Evolutionary conservation across 2,329 filamentous ascomycete genomes (phyloP), one percentile per base, ranked within the genome.

Genomic region (Raffaelea arxii): DNA sequence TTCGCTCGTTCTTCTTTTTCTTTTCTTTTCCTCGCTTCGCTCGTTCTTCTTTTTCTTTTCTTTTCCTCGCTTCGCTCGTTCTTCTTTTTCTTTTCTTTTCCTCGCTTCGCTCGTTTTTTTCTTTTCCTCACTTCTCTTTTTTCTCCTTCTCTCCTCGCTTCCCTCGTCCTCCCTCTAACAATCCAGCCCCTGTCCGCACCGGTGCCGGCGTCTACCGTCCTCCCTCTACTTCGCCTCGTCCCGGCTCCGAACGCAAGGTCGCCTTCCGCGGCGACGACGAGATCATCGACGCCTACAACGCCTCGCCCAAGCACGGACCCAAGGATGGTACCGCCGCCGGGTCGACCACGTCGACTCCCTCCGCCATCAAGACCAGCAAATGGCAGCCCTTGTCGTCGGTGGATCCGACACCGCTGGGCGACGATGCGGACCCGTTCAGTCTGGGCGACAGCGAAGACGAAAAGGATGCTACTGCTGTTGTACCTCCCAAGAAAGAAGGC

Each of bases 361-460:
- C 69, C n/a, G 70, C 72, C 41, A 66, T 69, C 54, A 92, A 89
- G 68, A 66, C 78, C 40, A 96, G 90, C 75, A 98, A 98, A 69
- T 98, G 92, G 92, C 91, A 98, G 65, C 91, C 92, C 10, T 70
- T 98, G 56, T 88, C 90, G 12, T 76, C 83, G 0, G 80, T 96
- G 14, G 86, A 94, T 53, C 88, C 90, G 1, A 83, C 78, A 52
- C 90, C 91, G 14, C 84, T 95, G 51, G 75, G 77, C 18, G 89
- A 97, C 55, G 91, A 95, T 57, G n/a, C n/a, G n/a, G 92, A 98
- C 59, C 92, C 92, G 0, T 98, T 98, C 67, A 96, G 89, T 58
- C 75, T 98, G 14, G 92, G 92, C 5, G 91, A 97, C 56, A 94
- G 88, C 58, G 91, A 97, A 55, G 90, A 95, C 55, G 92, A 98